Conservation (phyloP, 495 filamentous ascomycete genomes). For the Pyrenopolyporus hunteri region DNA sequence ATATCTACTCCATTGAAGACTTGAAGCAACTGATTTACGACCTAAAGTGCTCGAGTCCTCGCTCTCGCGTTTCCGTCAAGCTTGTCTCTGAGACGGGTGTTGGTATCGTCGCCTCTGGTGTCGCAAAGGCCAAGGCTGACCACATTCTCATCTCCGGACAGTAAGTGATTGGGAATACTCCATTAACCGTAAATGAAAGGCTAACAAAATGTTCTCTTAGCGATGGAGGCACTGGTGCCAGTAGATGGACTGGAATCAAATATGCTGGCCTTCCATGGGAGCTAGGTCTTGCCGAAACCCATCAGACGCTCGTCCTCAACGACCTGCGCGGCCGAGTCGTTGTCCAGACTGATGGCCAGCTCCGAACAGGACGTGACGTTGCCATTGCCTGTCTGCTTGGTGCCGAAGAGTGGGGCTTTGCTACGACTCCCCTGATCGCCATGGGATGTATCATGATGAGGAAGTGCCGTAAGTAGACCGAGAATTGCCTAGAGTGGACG, state of each 20-base stretch:
- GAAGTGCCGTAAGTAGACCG: constrained; percentile 56
- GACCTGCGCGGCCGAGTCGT: constrained; percentile 96
- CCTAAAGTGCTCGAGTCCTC: constrained; percentile 95
- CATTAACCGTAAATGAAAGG: background rate
- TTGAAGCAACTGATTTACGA: constrained; percentile 99
- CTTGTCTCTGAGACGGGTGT: constrained; percentile 98
- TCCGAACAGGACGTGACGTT: constrained; percentile 92
- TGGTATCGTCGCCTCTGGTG: constrained; percentile 97
- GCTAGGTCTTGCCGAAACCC: constrained; percentile 95
- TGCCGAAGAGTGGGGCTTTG: constrained; percentile 98
- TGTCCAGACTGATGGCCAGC: constrained; percentile 96
- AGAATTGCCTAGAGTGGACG: background rate
- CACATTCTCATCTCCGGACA: constrained; percentile 98
- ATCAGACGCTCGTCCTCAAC: constrained; percentile 98
- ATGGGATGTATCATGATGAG: constrained; percentile 99
- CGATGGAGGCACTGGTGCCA: constrained; percentile 97
- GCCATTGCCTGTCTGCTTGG: constrained; percentile 96
- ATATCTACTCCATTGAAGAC: constrained; percentile 99
- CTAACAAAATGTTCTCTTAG: constrained; percentile 1
- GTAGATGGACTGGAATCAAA: constrained; percentile 99
- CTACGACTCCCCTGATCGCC: constrained; percentile 95
- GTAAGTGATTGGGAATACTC: background rate
- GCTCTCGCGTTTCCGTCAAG: constrained; percentile 96
- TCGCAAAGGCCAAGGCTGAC: constrained; percentile 97
- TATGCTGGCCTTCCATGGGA: constrained; percentile 99